Percentiles rank a stretch among this genome's conserved stretches.
Conservation (phyloP, 768 basidiomycete genomes). For the Mycena chlorophos region DNA sequence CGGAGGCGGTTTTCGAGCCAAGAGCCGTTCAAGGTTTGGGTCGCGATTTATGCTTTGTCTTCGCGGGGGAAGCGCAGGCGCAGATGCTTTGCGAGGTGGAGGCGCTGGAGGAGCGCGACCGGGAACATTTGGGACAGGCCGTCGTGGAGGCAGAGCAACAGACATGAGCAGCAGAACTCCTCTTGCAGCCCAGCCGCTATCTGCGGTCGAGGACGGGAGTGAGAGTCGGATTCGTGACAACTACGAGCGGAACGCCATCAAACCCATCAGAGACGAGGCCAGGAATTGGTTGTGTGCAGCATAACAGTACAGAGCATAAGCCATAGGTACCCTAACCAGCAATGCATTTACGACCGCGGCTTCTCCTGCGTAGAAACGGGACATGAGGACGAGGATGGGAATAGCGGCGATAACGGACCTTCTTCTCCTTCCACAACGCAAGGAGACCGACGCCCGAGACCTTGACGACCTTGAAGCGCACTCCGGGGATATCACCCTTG, state of each 20-base stretch:
- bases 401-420: slow-evolving; percentile 52
- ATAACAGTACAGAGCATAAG: slow-evolving; percentile 1
- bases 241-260: not conserved
- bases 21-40: not conserved
- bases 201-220: too few relatives aligned
- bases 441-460: slow-evolving; percentile 98
- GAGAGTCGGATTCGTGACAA: too few relatives aligned
- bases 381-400: not conserved
- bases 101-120: slow-evolving; percentile 8
- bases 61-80: slow-evolving; percentile 36
- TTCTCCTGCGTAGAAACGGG: slow-evolving; percentile 61
- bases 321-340: slow-evolving; percentile 14
- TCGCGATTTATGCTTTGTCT: not conserved
- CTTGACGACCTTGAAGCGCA: slow-evolving; percentile 99
- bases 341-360: slow-evolving; percentile 54
- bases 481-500: slow-evolving; percentile 99
- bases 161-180: too few relatives aligned
- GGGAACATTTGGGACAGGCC: not conserved
- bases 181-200: too few relatives aligned
- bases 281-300: not conserved
- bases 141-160: not conserved
- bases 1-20: not conserved
- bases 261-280: not conserved
- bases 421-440: slow-evolving; percentile 99
- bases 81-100: slow-evolving; percentile 4